phyloP scores from a whole-genome alignment of 805 yeast genomes.

The Candida argentea region DNA sequence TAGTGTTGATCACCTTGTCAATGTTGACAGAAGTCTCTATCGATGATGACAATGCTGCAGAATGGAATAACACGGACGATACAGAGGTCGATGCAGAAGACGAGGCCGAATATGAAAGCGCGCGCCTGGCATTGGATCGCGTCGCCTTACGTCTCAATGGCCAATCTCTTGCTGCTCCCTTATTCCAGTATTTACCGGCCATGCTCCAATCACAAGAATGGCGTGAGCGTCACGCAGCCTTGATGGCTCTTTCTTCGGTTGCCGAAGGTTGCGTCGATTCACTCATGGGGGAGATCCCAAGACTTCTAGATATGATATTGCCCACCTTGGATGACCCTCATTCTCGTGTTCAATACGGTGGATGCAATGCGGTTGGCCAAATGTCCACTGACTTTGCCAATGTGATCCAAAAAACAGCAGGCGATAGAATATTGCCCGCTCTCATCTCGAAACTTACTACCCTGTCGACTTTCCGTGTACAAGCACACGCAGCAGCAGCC shows the following conservation, averaged over 20 bases:
- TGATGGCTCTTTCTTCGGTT: slow-evolving; percentile 93
- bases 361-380: slow-evolving; percentile 95
- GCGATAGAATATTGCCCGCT: slow-evolving; percentile 75
- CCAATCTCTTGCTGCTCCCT: slow-evolving; percentile 69
- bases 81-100: slow-evolving; percentile 58
- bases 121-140: slow-evolving; percentile 90
- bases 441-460: slow-evolving; percentile 69
- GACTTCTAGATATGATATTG: slow-evolving; percentile 70
- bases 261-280: slow-evolving; percentile 96
- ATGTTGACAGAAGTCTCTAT: slow-evolving; percentile 90
- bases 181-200: slow-evolving; percentile 77
- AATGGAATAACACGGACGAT: slow-evolving; percentile 79
- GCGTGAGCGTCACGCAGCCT: slow-evolving; percentile 94
- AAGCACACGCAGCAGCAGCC: slow-evolving; percentile 98
- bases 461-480: slow-evolving; percentile 80
- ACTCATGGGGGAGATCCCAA: slow-evolving; percentile 70
- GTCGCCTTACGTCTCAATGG: slow-evolving; percentile 80
- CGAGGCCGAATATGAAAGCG: slow-evolving; percentile 82
- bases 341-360: slow-evolving; percentile 92
- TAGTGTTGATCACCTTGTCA: slow-evolving; percentile 64
- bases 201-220: slow-evolving; percentile 72
- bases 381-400: slow-evolving; percentile 95
- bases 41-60: slow-evolving; percentile 79
- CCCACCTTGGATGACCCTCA: slow-evolving; percentile 83
- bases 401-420: slow-evolving; percentile 71